Percentiles rank a stretch among this genome's conserved stretches.
phyloP scores from a whole-genome alignment of 257 asterid species.

The Jaltomata sinuosa region DNA sequence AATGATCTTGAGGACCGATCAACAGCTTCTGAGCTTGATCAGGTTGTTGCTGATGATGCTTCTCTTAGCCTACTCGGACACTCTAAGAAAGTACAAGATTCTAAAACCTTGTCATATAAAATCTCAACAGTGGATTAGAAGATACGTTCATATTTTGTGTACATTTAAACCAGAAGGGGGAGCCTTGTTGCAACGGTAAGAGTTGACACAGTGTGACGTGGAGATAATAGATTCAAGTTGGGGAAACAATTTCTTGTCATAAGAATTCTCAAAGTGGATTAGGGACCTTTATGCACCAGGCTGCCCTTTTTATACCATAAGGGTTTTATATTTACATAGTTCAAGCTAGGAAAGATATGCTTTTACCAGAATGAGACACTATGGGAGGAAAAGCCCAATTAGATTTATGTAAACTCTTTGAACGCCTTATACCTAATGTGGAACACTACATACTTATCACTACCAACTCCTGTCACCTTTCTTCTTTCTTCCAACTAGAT shows the following conservation, averaged over 20 bases:
- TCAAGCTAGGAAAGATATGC: neutral
- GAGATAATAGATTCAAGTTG: neutral
- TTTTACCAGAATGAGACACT: neutral
- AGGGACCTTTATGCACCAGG: neutral
- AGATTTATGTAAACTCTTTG: neutral
- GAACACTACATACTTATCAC: neutral
- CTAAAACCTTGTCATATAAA: constrained; percentile 3
- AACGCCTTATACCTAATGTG: neutral
- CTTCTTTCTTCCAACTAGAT: neutral
- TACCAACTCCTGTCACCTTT: neutral
- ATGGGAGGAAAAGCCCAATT: neutral
- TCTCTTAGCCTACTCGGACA: constrained; percentile 26
- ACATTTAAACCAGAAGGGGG: neutral
- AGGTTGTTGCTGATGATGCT: constrained; percentile 15
- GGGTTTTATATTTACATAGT: neutral
- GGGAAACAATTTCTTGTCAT: neutral
- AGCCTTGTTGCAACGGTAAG: neutral
- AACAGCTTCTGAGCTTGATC: constrained; percentile 8
- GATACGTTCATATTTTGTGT: neutral
- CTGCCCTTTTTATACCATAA: neutral
- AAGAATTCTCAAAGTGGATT: too few species aligned
- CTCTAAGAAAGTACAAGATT: neutral
- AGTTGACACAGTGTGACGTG: neutral
- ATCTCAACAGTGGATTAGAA: constrained; percentile 22
- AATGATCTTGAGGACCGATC: constrained; percentile 23